These are phyloP conservation scores for Parafenestella ontariensis DNA, from an alignment of 2,329 filamentous ascomycete genomes.

Conservation along the genomic window DNA sequence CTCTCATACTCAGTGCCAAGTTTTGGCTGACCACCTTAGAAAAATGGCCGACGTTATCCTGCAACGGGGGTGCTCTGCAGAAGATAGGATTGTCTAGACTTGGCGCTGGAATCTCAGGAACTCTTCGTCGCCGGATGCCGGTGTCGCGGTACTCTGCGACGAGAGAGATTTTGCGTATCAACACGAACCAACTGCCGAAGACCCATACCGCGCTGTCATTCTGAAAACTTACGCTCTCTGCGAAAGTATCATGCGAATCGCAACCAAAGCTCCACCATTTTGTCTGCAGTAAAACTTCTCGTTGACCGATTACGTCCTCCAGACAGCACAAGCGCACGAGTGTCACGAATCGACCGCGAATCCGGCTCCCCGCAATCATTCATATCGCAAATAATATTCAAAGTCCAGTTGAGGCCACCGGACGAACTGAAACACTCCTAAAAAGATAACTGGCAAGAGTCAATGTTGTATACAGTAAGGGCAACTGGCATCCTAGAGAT, in stretches of 20 bases:
- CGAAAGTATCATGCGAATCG: not conserved
- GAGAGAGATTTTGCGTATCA: not conserved
- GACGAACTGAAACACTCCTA: not conserved
- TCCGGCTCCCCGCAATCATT: not conserved
- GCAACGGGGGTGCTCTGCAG: no score
- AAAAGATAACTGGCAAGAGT: not conserved
- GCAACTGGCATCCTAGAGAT: no score
- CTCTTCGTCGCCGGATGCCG: slow-evolving; percentile 38
- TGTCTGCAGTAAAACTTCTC: not conserved
- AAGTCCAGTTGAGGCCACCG: not conserved
- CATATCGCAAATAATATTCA: not conserved
- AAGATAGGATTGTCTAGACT: slow-evolving; percentile 8
- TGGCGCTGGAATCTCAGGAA: slow-evolving; percentile 10
- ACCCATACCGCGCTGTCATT: not conserved
- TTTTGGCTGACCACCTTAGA: slow-evolving; percentile 11
- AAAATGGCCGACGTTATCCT: no score
- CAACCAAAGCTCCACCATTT: not conserved
- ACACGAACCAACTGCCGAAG: not conserved
- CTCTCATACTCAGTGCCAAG: slow-evolving; percentile 1
- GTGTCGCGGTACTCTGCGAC: slow-evolving; percentile 18
- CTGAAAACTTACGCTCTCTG: not conserved
- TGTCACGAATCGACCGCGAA: not conserved
- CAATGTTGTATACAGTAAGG: no score
- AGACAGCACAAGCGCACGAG: not conserved
- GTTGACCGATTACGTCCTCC: not conserved